Percentiles rank a stretch among this genome's conserved stretches.
Evolutionary conservation across 169 alveolate species (phyloP).

Genomic region (Cystoisospora suis): DNA sequence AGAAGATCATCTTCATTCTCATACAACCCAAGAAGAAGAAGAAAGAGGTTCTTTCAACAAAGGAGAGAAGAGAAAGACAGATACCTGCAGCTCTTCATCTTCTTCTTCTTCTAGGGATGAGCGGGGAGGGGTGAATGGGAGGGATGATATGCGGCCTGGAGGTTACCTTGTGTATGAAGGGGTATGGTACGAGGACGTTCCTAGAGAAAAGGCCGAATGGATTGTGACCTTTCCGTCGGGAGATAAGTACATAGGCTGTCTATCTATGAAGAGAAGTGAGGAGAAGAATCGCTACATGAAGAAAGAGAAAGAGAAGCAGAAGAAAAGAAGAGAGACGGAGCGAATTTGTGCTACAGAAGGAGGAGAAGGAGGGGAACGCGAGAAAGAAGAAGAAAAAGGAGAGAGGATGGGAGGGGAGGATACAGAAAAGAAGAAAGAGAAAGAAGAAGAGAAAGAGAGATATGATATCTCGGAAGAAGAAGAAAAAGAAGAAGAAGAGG

Average conservation of each 20-base stretch:
- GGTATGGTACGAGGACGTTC: conserved; percentile 56
- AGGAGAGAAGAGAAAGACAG: no score
- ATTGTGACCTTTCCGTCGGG: conserved; percentile 60
- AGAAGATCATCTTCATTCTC: not conserved
- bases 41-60: no score
- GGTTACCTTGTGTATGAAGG: no score
- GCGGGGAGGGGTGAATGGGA: no score
- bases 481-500: not conserved
- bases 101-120: no score
- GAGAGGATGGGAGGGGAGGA: no score
- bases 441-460: not conserved
- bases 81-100: no score
- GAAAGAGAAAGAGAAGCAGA: not conserved
- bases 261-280: not conserved
- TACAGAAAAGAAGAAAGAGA: not conserved
- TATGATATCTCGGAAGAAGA: not conserved
- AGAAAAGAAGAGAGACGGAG: not conserved
- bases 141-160: no score
- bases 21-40: not conserved
- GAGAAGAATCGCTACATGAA: not conserved
- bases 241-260: conserved; percentile 62
- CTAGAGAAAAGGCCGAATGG: conserved; percentile 60
- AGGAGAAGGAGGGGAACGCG: not conserved
- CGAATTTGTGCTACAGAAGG: not conserved
- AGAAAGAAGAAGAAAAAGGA: not conserved